Evolutionary conservation across 2,329 filamentous ascomycete species (phyloP).

Genomic region (Paecilomyces dactylethromorphus): DNA sequence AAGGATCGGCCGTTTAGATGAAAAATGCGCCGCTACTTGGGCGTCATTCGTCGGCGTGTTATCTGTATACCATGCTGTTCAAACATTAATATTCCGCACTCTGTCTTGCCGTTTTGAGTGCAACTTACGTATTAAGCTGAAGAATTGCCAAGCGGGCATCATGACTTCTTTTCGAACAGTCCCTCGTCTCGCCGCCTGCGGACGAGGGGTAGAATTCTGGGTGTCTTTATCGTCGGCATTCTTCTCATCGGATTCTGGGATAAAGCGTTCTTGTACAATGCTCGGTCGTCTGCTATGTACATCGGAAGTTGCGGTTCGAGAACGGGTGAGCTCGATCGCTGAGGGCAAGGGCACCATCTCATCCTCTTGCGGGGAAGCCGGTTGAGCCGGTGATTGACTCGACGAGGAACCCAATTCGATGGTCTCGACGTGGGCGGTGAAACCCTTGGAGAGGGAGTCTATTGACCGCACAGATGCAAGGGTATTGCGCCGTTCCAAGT

Average conservation of each 20-base stretch:
- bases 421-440: conserved; percentile 35
- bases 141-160: conserved; percentile 97
- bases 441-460: conserved; percentile 31
- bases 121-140: conserved; percentile 76
- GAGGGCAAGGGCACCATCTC: conserved; percentile 19
- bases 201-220: conserved; percentile 22
- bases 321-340: conserved; percentile 17
- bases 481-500: conserved; percentile 58
- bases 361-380: conserved; percentile 15
- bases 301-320: conserved; percentile 15
- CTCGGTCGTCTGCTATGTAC: conserved; percentile 27
- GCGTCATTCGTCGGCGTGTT: conserved; percentile 59
- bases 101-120: background rate
- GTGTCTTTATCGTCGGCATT: conserved; percentile 27
- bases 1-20: conserved; percentile 72
- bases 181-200: conserved; percentile 25
- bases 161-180: conserved; percentile 70
- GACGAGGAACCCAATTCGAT: conserved; percentile 35
- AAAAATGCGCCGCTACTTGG: conserved; percentile 85
- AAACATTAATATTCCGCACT: conserved; percentile 21
- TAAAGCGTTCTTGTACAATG: conserved; percentile 39
- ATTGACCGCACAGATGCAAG: conserved; percentile 37
- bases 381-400: conserved; percentile 23
- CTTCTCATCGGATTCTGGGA: conserved; percentile 37
- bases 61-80: conserved; percentile 75